These are phyloP conservation scores for Calonectria hongkongensis DNA, from an alignment of 2,329 filamentous ascomycete genomes.

Conservation along the genomic window DNA sequence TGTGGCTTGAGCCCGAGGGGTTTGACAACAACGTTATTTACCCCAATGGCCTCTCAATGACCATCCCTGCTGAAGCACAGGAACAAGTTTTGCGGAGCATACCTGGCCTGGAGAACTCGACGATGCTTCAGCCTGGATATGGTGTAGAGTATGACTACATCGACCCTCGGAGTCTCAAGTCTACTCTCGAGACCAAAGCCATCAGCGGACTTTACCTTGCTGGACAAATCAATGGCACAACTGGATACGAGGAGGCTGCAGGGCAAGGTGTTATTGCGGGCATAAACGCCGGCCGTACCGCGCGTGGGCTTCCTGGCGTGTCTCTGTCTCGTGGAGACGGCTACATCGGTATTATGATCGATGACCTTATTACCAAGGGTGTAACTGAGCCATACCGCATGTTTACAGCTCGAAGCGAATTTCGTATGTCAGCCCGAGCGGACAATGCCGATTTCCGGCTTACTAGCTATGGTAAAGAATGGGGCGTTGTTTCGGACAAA, in stretches of 20 bases:
- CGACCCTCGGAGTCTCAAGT: conserved; percentile 89
- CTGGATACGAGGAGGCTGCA: conserved; percentile 97
- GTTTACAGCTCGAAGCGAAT: conserved; percentile 98
- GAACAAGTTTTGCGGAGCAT: conserved; percentile 90
- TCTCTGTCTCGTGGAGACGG: conserved; percentile 88
- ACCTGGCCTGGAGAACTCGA: conserved; percentile 89
- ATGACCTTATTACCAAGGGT: conserved; percentile 96
- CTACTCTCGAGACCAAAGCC: conserved; percentile 95
- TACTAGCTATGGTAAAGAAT: conserved; percentile 84
- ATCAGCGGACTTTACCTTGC: conserved; percentile 93
- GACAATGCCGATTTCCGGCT: conserved; percentile 96
- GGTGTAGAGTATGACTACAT: conserved; percentile 99
- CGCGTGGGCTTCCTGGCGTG: conserved; percentile 79
- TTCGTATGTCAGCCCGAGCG: conserved; percentile 91
- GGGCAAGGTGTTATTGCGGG: conserved; percentile 95
- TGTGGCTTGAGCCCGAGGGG: conserved; percentile 98
- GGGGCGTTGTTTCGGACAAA: conserved; percentile 85
- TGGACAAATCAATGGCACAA: conserved; percentile 98
- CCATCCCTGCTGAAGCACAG: conserved; percentile 91
- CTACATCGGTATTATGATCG: conserved; percentile 99
- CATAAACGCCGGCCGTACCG: conserved; percentile 92
- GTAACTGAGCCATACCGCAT: conserved; percentile 98
- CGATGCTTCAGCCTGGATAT: conserved; percentile 96
- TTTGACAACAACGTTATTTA: conserved; percentile 94
- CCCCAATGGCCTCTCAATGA: conserved; percentile 98